Conservation (phyloP, 139 green algal species). For the Dunaliella sp. region DNA sequence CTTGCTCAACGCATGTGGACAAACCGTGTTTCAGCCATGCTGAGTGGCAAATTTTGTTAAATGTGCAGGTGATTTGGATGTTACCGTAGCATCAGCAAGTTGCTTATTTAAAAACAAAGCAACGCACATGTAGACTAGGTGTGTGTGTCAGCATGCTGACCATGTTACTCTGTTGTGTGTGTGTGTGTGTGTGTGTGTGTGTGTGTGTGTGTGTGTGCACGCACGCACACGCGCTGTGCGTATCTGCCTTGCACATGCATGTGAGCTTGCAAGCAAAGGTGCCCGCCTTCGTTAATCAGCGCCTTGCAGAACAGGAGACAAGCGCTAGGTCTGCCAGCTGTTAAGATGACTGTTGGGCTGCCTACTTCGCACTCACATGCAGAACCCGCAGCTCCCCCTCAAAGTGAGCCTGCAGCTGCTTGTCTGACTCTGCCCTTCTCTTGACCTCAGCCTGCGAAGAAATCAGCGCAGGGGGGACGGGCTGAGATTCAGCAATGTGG, state of each 20-base stretch:
- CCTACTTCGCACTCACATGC: conserved; percentile 13
- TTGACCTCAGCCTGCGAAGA: conserved; percentile 53
- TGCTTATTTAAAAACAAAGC: too few relatives aligned
- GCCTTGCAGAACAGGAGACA: too few relatives aligned
- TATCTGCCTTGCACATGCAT: background rate
- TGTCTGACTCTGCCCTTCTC: conserved; percentile 59
- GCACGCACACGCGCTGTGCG: background rate
- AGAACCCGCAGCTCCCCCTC: conserved; percentile 45
- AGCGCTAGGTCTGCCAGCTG: background rate
- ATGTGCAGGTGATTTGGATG: too few relatives aligned
- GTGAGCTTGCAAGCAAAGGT: background rate
- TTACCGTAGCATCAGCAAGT: too few relatives aligned
- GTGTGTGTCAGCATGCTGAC: background rate
- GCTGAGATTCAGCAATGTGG: background rate
- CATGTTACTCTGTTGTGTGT: background rate
- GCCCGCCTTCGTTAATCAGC: too few relatives aligned
- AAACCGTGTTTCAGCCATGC: too few relatives aligned
- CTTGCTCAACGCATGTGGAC: too few relatives aligned
- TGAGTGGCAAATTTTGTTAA: too few relatives aligned
- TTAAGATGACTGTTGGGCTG: too few relatives aligned
- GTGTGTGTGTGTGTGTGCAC: background rate
- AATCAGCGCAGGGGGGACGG: background rate
- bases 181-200: background rate
- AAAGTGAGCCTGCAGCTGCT: conserved; percentile 62
- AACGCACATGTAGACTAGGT: too few relatives aligned